phyloP scores from a whole-genome alignment of 345 rosid species.

The Ceriops zippeliana region DNA sequence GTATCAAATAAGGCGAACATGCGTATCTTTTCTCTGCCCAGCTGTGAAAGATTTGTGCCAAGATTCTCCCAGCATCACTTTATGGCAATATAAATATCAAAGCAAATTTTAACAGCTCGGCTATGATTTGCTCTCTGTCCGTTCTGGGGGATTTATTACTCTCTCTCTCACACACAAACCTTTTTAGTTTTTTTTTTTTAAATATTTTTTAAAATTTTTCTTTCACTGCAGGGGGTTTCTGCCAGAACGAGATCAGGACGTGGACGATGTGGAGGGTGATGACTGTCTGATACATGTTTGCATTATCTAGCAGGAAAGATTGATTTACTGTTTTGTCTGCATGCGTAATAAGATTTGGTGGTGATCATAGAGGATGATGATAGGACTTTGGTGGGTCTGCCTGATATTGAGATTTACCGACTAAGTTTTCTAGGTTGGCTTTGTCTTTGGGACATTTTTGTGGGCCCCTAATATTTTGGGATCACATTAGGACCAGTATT shows the following conservation, averaged over 20 bases:
- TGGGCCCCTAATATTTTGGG: too few relatives aligned
- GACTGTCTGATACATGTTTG: slow-evolving; percentile 8
- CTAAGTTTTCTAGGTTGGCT: too few relatives aligned
- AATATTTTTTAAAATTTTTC: not conserved
- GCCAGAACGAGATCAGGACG: not conserved
- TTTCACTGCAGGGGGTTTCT: not conserved
- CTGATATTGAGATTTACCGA: too few relatives aligned
- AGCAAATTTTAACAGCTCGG: slow-evolving; percentile 47
- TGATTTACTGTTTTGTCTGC: not conserved
- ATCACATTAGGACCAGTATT: too few relatives aligned
- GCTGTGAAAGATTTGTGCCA: slow-evolving; percentile 72
- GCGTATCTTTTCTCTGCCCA: slow-evolving; percentile 25
- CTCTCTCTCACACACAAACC: slow-evolving; percentile 13
- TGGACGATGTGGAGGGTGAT: slow-evolving; percentile 17
- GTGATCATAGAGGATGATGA: too few relatives aligned
- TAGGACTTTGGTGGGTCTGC: too few relatives aligned
- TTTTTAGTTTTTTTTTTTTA: not conserved
- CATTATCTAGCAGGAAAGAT: not conserved
- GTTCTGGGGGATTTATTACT: slow-evolving; percentile 19
- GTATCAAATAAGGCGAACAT: not conserved
- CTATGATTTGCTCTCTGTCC: slow-evolving; percentile 49
- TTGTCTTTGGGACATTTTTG: too few relatives aligned
- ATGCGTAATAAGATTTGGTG: too few relatives aligned
- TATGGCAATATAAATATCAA: slow-evolving; percentile 47
- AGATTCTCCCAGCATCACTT: slow-evolving; percentile 77